A percentile compares a stretch with the other conserved stretches of the same genome.
Conservation (phyloP, 1,284 basidiomycete genomes). For the Cutaneotrichosporon sp. region DNA sequence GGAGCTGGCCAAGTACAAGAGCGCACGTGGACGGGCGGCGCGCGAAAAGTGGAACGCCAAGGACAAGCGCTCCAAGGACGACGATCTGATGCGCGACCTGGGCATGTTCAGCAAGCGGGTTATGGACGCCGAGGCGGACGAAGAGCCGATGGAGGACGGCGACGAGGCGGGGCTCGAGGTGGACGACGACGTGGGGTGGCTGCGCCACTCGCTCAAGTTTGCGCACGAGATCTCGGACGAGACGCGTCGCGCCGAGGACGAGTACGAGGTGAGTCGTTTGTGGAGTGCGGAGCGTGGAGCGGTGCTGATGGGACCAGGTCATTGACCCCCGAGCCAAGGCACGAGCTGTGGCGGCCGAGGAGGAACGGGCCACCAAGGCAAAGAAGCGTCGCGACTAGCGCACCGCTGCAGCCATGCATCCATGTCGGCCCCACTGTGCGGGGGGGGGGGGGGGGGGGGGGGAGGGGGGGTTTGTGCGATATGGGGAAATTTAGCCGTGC, state of each 20-base stretch:
- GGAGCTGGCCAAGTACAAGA: constrained; percentile 75
- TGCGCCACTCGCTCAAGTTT: constrained; percentile 73
- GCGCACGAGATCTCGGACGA: constrained; percentile 71
- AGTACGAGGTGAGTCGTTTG: constrained; percentile 77
- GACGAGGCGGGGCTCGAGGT: constrained; percentile 63
- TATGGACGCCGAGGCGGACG: constrained; percentile 43
- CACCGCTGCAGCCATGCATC: background rate
- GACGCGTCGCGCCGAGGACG: constrained; percentile 75
- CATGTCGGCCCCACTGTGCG: background rate
- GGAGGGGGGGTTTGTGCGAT: too few species aligned
- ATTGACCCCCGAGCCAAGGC: constrained; percentile 54
- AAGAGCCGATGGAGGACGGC: constrained; percentile 25
- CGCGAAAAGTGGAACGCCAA: constrained; percentile 36
- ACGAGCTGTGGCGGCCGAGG: constrained; percentile 33
- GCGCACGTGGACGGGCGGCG: constrained; percentile 63
- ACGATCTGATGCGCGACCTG: constrained; percentile 67
- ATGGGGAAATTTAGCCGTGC: too few species aligned
- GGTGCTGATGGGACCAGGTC: constrained; percentile 43
- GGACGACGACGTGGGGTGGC: constrained; percentile 77
- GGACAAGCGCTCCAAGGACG: constrained; percentile 64
- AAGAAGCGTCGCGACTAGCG: constrained; percentile 1
- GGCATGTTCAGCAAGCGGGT: constrained; percentile 72
- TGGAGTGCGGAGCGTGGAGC: background rate
- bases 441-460: too few species aligned
- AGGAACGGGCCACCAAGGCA: constrained; percentile 23